Evolutionary conservation across 2,329 filamentous ascomycete genomes (phyloP).

Genomic region (Monilinia aucupariae): DNA sequence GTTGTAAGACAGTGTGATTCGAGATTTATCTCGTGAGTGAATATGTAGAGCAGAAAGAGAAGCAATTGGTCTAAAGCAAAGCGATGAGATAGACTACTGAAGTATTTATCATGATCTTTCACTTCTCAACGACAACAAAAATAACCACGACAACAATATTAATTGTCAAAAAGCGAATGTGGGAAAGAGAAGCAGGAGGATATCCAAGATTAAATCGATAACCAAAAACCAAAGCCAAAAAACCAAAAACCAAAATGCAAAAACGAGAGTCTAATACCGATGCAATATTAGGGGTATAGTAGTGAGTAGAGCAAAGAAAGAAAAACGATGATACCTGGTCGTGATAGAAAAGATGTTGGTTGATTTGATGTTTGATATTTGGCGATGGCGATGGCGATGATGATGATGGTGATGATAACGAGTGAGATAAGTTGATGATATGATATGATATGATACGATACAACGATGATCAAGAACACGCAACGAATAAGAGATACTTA

Average conservation of each 20-base stretch:
- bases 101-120: neutral
- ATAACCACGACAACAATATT: too few relatives aligned
- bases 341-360: neutral
- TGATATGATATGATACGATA: too few relatives aligned
- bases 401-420: too few relatives aligned
- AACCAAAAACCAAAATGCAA: too few relatives aligned
- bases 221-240: too few relatives aligned
- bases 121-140: too few relatives aligned
- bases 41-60: neutral
- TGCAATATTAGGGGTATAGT: neutral
- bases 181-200: neutral
- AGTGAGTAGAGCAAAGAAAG: neutral
- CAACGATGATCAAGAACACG: constrained; percentile 8
- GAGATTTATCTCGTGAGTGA: neutral
- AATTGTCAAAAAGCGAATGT: neutral
- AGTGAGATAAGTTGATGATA: neutral
- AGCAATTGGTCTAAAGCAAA: neutral
- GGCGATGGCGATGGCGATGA: too few relatives aligned
- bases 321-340: neutral
- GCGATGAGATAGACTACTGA: neutral
- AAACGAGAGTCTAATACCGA: constrained; percentile 3
- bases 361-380: neutral
- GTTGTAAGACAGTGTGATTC: neutral
- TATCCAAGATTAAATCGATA: neutral
- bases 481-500: too few relatives aligned